Evolutionary conservation across 2,329 filamentous ascomycete species (phyloP).

Genomic region (Aureobasidium sp.): DNA sequence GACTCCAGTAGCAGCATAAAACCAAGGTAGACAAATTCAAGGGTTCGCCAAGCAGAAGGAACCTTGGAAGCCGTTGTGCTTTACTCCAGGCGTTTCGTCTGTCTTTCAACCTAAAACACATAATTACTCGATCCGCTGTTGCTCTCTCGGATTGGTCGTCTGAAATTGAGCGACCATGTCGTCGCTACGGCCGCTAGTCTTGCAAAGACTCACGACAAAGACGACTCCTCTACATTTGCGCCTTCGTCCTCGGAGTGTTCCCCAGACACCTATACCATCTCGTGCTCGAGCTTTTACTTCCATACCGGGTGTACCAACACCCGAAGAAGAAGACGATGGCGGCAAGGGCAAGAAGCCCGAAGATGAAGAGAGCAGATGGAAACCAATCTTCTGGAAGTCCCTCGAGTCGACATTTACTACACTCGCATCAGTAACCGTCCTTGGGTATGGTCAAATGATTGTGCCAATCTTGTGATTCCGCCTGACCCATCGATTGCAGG

Average conservation of each 20-base stretch:
- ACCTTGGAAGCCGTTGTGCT: not conserved
- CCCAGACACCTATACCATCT: not conserved
- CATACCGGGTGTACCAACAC: conserved; percentile 4
- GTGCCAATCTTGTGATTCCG: not conserved
- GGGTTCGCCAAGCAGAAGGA: not conserved
- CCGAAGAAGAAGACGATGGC: conserved; percentile 10
- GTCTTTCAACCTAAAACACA: not conserved
- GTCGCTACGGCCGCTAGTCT: not conserved
- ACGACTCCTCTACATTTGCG: not conserved
- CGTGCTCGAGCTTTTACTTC: not conserved
- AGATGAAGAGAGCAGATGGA: conserved; percentile 5
- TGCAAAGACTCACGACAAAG: not conserved
- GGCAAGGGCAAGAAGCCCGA: not conserved
- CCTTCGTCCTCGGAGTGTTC: not conserved
- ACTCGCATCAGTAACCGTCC: conserved; percentile 5
- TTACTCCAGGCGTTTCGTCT: not conserved
- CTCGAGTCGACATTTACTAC: conserved; percentile 5
- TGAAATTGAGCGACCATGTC: not conserved
- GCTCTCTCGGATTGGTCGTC: not conserved
- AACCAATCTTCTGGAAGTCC: conserved; percentile 13
- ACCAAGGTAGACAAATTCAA: not conserved
- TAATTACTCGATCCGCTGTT: not conserved
- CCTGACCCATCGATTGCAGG: conserved; percentile 5
- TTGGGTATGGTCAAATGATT: not conserved
- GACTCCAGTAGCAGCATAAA: not conserved